Evolutionary conservation across 2,329 filamentous ascomycete genomes (phyloP).

Genomic region (Fusarium sp.): DNA sequence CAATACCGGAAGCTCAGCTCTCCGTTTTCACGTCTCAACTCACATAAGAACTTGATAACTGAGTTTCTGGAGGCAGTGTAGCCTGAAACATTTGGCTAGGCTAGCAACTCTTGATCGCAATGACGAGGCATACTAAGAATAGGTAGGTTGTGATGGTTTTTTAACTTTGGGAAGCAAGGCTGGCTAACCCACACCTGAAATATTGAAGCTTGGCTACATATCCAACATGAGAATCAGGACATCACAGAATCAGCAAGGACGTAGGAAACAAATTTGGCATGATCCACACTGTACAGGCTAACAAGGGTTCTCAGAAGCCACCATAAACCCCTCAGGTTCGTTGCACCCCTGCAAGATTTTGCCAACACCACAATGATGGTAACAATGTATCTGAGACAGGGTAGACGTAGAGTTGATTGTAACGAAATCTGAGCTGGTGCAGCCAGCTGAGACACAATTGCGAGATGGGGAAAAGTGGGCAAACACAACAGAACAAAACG

Average conservation of each 20-base stretch:
- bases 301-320: background rate
- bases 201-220: background rate
- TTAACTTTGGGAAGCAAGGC: background rate
- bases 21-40: slow-evolving; percentile 22
- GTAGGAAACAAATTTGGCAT: background rate
- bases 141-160: background rate
- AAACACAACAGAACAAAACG: slow-evolving; percentile 18
- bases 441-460: slow-evolving; percentile 4
- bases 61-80: slow-evolving; percentile 28
- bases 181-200: background rate
- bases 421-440: slow-evolving; percentile 4
- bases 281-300: slow-evolving; percentile 1
- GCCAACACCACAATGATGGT: slow-evolving; percentile 29
- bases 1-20: slow-evolving; percentile 24
- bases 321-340: slow-evolving; percentile 46
- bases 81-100: slow-evolving; percentile 22
- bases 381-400: slow-evolving; percentile 24
- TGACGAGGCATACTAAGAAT: slow-evolving; percentile 19
- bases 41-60: slow-evolving; percentile 34
- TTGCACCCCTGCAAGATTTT: slow-evolving; percentile 37
- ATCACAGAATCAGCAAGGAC: background rate
- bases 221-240: background rate
- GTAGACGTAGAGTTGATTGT: slow-evolving; percentile 8
- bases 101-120: slow-evolving; percentile 5
- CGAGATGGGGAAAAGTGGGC: slow-evolving; percentile 19